A percentile compares a stretch with the other conserved stretches of the same genome.
Conservation (phyloP, 2,329 filamentous ascomycete genomes). For the Ophiocordyceps robertsii region DNA sequence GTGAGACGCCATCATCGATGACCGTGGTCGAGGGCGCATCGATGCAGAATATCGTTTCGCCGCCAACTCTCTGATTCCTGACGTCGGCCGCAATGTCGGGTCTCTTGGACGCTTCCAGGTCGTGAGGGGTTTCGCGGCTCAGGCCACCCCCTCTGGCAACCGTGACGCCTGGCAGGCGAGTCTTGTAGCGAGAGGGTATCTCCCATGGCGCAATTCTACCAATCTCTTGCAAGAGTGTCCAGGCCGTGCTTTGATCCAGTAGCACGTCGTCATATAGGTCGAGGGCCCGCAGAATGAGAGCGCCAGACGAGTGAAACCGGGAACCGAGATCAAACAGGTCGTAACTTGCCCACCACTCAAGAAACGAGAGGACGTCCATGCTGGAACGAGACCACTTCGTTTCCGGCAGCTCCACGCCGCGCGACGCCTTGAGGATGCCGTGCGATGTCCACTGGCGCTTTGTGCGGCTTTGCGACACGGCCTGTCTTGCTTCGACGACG, state of each 20-base stretch:
- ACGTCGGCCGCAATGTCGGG: constrained; percentile 31
- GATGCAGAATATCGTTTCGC: constrained; percentile 56
- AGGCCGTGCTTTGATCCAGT: constrained; percentile 31
- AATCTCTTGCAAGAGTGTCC: constrained; percentile 63
- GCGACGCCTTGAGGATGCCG: constrained; percentile 26
- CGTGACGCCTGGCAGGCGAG: constrained; percentile 36
- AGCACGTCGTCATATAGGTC: constrained; percentile 40
- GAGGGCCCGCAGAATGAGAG: constrained; percentile 48
- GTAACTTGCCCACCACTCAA: constrained; percentile 54
- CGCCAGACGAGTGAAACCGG: constrained; percentile 45
- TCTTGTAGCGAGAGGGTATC: constrained; percentile 47
- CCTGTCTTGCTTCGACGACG: constrained; percentile 29
- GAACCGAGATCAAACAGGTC: constrained; percentile 37
- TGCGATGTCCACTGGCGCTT: constrained; percentile 33
- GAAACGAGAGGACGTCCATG: constrained; percentile 47
- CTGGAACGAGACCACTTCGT: constrained; percentile 16
- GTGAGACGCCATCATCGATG: constrained; percentile 67
- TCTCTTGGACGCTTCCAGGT: constrained; percentile 19
- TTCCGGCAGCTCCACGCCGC: constrained; percentile 9
- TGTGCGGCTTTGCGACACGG: constrained; percentile 38
- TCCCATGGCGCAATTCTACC: constrained; percentile 61
- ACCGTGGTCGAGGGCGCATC: constrained; percentile 53
- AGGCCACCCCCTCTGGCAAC: constrained; percentile 30
- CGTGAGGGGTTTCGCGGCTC: constrained; percentile 16
- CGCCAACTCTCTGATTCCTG: constrained; percentile 42